A percentile compares a stretch with the other conserved stretches of the same genome.
phyloP scores from a whole-genome alignment of 495 filamentous ascomycete genomes.

The Neurospora sp. region DNA sequence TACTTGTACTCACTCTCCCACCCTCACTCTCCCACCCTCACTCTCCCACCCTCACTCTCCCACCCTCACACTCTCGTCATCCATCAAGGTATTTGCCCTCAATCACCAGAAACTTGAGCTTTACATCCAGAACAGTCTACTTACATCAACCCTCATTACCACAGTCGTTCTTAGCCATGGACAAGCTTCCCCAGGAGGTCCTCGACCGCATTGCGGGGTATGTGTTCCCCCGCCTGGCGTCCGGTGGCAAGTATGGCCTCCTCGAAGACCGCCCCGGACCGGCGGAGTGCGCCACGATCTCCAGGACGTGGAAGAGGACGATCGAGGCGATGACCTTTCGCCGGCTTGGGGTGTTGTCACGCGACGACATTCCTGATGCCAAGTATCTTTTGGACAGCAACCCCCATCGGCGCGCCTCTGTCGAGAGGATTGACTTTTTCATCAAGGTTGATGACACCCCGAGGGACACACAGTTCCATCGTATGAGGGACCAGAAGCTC shows the following conservation, averaged over 20 bases:
- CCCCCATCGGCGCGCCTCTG: neutral
- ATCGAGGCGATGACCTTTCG: neutral
- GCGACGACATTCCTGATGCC: neutral
- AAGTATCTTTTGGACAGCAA: neutral
- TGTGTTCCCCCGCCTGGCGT: neutral
- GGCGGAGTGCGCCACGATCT: neutral
- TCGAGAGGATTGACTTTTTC: neutral
- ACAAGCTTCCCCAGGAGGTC: neutral
- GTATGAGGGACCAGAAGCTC: neutral
- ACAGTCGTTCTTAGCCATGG: neutral
- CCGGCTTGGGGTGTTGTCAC: neutral
- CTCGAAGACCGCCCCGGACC: neutral
- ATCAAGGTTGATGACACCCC: neutral
- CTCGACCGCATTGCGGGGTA: neutral
- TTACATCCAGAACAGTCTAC: neutral
- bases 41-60: neutral
- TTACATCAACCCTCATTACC: neutral
- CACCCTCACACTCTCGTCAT: neutral
- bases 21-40: neutral
- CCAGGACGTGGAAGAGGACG: neutral
- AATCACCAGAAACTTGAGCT: neutral
- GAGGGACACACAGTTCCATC: too few relatives aligned
- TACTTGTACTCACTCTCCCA: too few relatives aligned
- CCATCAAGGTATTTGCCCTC: neutral
- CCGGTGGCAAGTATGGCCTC: neutral